Evolutionary conservation across 164 flowering plant genomes (phyloP).

Genomic region (Tetrastigma voinierianum): DNA sequence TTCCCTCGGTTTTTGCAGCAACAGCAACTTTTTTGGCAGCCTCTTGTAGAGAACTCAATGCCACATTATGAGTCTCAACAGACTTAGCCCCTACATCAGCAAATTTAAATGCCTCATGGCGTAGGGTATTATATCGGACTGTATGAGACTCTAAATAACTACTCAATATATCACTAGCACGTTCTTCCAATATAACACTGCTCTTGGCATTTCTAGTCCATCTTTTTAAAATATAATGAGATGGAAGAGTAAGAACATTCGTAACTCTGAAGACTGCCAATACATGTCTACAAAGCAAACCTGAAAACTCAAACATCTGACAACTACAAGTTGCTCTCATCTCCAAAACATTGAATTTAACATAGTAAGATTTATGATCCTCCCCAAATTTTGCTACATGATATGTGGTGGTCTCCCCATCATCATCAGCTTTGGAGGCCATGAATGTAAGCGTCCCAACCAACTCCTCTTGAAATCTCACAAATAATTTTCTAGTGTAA

Average conservation of each 20-base stretch:
- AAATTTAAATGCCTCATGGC: slow-evolving; percentile 72
- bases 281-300: slow-evolving; percentile 75
- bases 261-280: slow-evolving; percentile 78
- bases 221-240: slow-evolving; percentile 62
- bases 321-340: slow-evolving; percentile 80
- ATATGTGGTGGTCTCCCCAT: slow-evolving; percentile 52
- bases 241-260: slow-evolving; percentile 79
- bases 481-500: slow-evolving; percentile 68
- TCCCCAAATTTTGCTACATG: slow-evolving; percentile 75
- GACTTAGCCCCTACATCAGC: slow-evolving; percentile 66
- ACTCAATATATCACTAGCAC: slow-evolving; percentile 29
- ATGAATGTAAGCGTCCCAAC: slow-evolving; percentile 73
- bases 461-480: slow-evolving; percentile 78
- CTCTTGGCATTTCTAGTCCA: slow-evolving; percentile 91
- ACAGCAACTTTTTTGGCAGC: slow-evolving; percentile 55
- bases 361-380: slow-evolving; percentile 56
- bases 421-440: slow-evolving; percentile 70
- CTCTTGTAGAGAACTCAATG: slow-evolving; percentile 52
- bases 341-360: slow-evolving; percentile 66
- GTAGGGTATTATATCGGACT: slow-evolving; percentile 61
- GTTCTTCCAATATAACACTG: slow-evolving; percentile 60
- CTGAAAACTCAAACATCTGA: slow-evolving; percentile 88
- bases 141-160: slow-evolving; percentile 69
- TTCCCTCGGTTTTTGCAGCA: slow-evolving; percentile 55
- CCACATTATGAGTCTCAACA: slow-evolving; percentile 45